Conservation (phyloP, 208 protist genomes). For the Acanthamoeba healyi region DNA sequence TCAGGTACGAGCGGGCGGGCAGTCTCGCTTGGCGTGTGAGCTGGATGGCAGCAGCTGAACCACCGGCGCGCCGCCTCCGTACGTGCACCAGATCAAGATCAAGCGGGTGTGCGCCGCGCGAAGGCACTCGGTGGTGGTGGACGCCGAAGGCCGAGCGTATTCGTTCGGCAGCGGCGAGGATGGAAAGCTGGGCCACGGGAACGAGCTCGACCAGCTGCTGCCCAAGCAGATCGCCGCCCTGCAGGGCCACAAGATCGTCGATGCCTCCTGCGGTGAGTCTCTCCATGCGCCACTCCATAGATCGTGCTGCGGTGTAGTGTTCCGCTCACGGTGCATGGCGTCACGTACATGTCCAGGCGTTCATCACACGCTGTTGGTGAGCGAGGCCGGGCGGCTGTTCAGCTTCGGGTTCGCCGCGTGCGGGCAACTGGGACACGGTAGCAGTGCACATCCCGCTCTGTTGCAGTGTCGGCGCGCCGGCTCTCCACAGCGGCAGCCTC, state of each 20-base stretch:
- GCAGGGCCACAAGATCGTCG: not conserved
- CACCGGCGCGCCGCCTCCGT: too few relatives aligned
- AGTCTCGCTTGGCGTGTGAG: too few relatives aligned
- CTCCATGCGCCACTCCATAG: too few relatives aligned
- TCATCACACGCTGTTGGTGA: constrained; percentile 1
- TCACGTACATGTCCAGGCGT: not conserved
- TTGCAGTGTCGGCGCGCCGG: too few relatives aligned
- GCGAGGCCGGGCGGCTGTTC: not conserved
- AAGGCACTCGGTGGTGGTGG: not conserved
- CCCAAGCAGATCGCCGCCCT: not conserved
- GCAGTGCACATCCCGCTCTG: not conserved
- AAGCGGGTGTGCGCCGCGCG: not conserved
- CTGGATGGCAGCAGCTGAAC: too few relatives aligned
- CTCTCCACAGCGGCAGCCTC: too few relatives aligned
- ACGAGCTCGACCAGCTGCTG: not conserved
- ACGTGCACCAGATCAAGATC: not conserved
- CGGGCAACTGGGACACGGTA: not conserved
- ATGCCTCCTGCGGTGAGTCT: not conserved
- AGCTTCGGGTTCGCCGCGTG: not conserved
- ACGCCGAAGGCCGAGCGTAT: not conserved
- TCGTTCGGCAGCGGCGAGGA: constrained; percentile 15
- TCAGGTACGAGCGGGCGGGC: not conserved
- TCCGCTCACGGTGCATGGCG: not conserved
- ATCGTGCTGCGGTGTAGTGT: too few relatives aligned
- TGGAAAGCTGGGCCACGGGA: not conserved